Base-by-base conservation (phyloP, 2,329 filamentous ascomycete genomes). In the Pezicula rhizophila region DNA sequence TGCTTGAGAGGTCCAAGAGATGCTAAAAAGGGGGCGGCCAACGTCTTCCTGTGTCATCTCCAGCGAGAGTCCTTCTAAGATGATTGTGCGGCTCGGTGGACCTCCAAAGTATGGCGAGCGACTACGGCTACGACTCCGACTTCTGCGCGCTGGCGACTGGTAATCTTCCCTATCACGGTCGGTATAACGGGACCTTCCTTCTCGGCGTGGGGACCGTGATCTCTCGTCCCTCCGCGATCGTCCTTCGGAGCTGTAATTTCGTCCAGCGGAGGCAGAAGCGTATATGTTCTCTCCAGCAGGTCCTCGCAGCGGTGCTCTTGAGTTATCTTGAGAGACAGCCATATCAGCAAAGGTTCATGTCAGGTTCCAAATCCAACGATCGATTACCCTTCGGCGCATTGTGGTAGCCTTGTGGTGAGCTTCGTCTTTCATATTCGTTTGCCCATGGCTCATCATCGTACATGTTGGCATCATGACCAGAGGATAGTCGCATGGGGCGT, bases 41-140 rank as follows among this genome's bases (percentile, higher is more conserved):
- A 79, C 76, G 66, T 78, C 74, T 61, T 70, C 68, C 62, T 74
- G 67, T 50, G 73, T 72, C 51, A 77, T 66, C 48, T 71, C 70
- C 49, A 66, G 61, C 28, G 76, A 74, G 48, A 80, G 57, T 47
- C 76, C 76, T 58, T 81, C 77, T 39, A 81, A 66, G 46, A 80
- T 77, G 45, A 80, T 68, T 31, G 74, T 78, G 52, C 76, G 70
- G 54, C 68, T 75, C 28, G 74, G 74, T 43, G 61, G 54, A 41
- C 52, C 61, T 37, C 62, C 63, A 55, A 55, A 62, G 39, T 63
- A 60, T 40, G 60, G 63, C 14, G 62, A 64, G 38, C 59, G 60
- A 51, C 60, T 61, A 4, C 60, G 62, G 31, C 48, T 51, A 33
- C 50, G 44, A 46, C 62, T 66, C 52, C 59, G 54, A 28, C 55